Evolutionary conservation across 257 asterid genomes (phyloP).

Genomic region (Catharanthus roseus): DNA sequence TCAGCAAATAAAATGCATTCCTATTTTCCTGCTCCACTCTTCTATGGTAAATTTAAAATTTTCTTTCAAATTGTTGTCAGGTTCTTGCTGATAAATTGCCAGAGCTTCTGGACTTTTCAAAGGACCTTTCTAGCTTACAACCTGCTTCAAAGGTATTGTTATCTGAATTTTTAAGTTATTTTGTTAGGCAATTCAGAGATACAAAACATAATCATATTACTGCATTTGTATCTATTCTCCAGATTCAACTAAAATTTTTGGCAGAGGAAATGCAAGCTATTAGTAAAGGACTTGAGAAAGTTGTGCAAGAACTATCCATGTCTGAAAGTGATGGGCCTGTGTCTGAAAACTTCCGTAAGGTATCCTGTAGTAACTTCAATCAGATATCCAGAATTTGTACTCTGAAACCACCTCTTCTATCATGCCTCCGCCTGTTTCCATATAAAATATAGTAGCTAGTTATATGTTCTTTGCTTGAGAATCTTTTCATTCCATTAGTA

Average conservation of each 20-base stretch:
- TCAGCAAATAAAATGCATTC: not conserved
- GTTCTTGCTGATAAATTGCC: slow-evolving; percentile 84
- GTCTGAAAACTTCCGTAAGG: slow-evolving; percentile 71
- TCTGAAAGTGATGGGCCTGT: slow-evolving; percentile 81
- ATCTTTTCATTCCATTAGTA: not conserved
- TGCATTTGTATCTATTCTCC: slow-evolving; percentile 19
- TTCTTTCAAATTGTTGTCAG: slow-evolving; percentile 30
- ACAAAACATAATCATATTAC: not conserved
- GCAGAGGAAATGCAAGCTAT: slow-evolving; percentile 98
- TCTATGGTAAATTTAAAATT: not conserved
- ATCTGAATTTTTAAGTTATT: not conserved
- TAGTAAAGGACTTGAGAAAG: slow-evolving; percentile 89
- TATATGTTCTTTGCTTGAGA: not conserved
- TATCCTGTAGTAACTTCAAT: slow-evolving; percentile 22
- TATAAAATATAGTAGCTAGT: not conserved
- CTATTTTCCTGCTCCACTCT: not conserved
- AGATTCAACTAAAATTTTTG: slow-evolving; percentile 79
- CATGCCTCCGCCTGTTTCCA: not conserved
- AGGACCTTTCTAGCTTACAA: slow-evolving; percentile 82
- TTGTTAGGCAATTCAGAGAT: not conserved
- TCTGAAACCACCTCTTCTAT: not conserved
- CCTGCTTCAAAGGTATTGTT: slow-evolving; percentile 61
- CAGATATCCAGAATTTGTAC: not conserved
- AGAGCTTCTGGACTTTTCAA: slow-evolving; percentile 81
- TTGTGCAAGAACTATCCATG: slow-evolving; percentile 80